These are phyloP conservation scores for Leptomonas pyrrhocoris DNA, from an alignment of 208 protist genomes.

Conservation along the genomic window DNA sequence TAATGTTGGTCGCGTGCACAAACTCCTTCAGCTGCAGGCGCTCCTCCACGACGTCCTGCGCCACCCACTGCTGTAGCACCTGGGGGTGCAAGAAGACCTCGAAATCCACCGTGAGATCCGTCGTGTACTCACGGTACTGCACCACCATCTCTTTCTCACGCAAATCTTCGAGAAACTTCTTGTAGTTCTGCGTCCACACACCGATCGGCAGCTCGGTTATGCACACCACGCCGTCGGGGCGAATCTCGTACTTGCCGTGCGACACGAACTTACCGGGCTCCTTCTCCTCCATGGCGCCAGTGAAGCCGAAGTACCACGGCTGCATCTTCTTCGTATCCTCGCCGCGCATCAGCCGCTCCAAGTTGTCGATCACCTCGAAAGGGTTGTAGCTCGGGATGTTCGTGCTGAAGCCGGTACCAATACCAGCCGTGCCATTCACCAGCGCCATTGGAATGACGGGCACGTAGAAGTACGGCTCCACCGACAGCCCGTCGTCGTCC, in stretches of 20 bases:
- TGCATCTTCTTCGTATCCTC: constrained; percentile 81
- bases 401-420: constrained; percentile 99
- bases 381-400: constrained; percentile 99
- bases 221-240: constrained; percentile 83
- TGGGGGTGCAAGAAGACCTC: constrained; percentile 91
- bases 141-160: constrained; percentile 89
- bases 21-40: constrained; percentile 91
- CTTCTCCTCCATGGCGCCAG: constrained; percentile 84
- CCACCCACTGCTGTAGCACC: constrained; percentile 76
- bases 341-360: constrained; percentile 84
- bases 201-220: constrained; percentile 98
- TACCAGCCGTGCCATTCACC: constrained; percentile 99
- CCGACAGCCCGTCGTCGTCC: constrained; percentile 98
- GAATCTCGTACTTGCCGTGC: constrained; percentile 63
- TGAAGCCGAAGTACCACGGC: constrained; percentile 99
- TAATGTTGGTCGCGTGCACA: constrained; percentile 97
- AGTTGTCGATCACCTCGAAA: constrained; percentile 94
- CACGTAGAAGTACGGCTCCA: constrained; percentile 99
- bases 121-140: constrained; percentile 97
- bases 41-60: constrained; percentile 87
- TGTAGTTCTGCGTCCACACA: constrained; percentile 97
- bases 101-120: constrained; percentile 96
- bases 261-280: constrained; percentile 86
- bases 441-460: constrained; percentile 99
- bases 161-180: constrained; percentile 94